These are phyloP conservation scores for Wickerhamiella azyma DNA, from an alignment of 805 yeast genomes.

Conservation along the genomic window DNA sequence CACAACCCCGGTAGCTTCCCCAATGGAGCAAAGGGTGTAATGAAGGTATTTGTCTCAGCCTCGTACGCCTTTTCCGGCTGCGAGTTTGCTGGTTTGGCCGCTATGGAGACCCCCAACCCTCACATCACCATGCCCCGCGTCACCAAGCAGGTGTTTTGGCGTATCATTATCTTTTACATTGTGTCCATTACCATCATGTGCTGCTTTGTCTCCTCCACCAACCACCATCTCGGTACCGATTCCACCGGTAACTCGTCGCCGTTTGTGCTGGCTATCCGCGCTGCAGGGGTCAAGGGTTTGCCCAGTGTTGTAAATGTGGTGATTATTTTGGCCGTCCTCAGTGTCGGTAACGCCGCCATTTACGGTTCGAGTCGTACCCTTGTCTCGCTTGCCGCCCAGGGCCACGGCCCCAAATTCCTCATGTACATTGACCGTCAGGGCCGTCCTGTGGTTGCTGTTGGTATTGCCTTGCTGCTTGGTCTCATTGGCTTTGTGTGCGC, in stretches of 20 bases:
- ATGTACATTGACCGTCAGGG: conserved; percentile 66
- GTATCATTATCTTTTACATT: conserved; percentile 60
- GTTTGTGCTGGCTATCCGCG: conserved; percentile 54
- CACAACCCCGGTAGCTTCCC: conserved; percentile 56
- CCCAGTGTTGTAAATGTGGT: conserved; percentile 63
- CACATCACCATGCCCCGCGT: conserved; percentile 55
- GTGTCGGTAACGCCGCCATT: conserved; percentile 63
- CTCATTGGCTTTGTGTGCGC: conserved; percentile 51
- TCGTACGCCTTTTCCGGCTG: conserved; percentile 69
- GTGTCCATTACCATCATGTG: conserved; percentile 43
- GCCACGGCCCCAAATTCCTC: conserved; percentile 45
- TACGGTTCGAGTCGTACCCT: conserved; percentile 58
- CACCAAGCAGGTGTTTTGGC: conserved; percentile 72
- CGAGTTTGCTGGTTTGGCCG: conserved; percentile 60
- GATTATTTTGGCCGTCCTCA: conserved; percentile 50
- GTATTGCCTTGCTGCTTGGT: conserved; percentile 35
- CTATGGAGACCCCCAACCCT: conserved; percentile 65
- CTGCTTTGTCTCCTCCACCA: conserved; percentile 57
- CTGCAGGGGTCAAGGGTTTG: conserved; percentile 52
- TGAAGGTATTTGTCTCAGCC: conserved; percentile 61
- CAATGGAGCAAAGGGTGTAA: conserved; percentile 53
- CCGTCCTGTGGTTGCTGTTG: conserved; percentile 60
- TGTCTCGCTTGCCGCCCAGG: conserved; percentile 52
- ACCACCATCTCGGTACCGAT: conserved; percentile 35
- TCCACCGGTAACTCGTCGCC: conserved; percentile 60